Conservation (phyloP, 208 protist species). For the Acanthamoeba healyi region DNA sequence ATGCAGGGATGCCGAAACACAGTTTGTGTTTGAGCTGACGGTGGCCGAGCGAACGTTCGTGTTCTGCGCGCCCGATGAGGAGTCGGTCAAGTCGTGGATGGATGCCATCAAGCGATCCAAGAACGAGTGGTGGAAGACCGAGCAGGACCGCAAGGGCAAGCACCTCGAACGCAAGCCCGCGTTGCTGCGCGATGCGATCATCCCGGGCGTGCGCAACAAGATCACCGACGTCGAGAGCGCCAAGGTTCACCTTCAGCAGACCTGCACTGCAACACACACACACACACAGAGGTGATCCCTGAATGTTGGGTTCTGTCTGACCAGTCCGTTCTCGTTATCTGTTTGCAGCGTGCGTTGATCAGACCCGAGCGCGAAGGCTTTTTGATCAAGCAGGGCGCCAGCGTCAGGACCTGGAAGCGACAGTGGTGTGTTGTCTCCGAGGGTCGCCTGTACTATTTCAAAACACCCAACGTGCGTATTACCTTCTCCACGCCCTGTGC, state of each 20-base stretch:
- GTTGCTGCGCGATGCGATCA: background rate
- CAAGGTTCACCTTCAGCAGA: background rate
- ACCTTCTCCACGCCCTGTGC: background rate
- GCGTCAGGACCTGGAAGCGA: background rate
- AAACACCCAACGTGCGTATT: background rate
- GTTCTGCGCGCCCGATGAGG: conserved; percentile 46
- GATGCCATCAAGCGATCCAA: conserved; percentile 38
- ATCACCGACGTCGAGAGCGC: conserved; percentile 2
- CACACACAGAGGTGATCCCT: too few relatives aligned
- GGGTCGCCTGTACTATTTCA: conserved; percentile 52
- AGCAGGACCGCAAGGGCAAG: conserved; percentile 15
- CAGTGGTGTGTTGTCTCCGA: conserved; percentile 51
- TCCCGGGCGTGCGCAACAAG: background rate
- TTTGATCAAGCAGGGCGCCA: conserved; percentile 48
- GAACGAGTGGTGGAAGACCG: conserved; percentile 64
- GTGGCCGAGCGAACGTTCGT: conserved; percentile 13
- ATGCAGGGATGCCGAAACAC: background rate
- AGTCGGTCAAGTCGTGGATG: conserved; percentile 46
- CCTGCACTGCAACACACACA: too few relatives aligned
- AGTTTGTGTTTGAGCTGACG: conserved; percentile 6
- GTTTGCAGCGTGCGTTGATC: conserved; percentile 48
- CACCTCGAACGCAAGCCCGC: conserved; percentile 13
- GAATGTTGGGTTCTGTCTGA: too few relatives aligned
- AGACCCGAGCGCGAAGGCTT: conserved; percentile 16
- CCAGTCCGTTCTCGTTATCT: too few relatives aligned